phyloP scores from a whole-genome alignment of 192 early-diverging fungal species.

The Coemansia sp. region DNA sequence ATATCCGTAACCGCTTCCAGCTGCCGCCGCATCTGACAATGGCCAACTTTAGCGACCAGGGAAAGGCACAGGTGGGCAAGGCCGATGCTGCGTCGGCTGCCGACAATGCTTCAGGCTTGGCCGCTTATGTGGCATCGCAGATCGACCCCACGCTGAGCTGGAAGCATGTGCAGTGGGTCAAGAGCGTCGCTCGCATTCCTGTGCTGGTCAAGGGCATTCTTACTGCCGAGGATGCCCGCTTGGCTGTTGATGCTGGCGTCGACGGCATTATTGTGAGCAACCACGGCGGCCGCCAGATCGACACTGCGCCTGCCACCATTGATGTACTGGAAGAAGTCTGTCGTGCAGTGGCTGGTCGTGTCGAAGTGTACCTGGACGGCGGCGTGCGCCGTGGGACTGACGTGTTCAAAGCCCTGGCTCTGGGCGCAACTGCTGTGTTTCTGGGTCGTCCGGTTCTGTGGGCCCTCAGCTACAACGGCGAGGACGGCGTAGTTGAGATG shows the following conservation, averaged over 20 bases:
- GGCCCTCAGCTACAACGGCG: constrained; percentile 84
- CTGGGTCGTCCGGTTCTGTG: constrained; percentile 58
- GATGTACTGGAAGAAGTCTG: constrained; percentile 86
- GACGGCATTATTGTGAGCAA: constrained; percentile 89
- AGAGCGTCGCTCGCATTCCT: constrained; percentile 70
- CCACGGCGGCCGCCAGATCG: constrained; percentile 95
- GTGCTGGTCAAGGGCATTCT: constrained; percentile 92
- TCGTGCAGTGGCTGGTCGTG: constrained; percentile 54
- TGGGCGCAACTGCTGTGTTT: constrained; percentile 81
- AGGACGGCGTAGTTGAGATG: constrained; percentile 77
- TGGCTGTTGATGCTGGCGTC: constrained; percentile 73
- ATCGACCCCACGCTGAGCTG: constrained; percentile 78
- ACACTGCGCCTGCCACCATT: constrained; percentile 72
- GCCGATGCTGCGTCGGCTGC: neutral
- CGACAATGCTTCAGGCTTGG: constrained; percentile 40
- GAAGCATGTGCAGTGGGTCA: constrained; percentile 79
- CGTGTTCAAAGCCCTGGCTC: constrained; percentile 90
- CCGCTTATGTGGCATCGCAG: constrained; percentile 44
- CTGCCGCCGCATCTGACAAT: constrained; percentile 62
- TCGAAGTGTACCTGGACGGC: constrained; percentile 91
- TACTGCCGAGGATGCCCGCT: constrained; percentile 80
- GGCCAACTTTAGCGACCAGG: constrained; percentile 57
- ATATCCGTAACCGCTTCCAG: constrained; percentile 57
- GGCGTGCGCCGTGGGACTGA: constrained; percentile 90
- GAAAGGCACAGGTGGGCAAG: constrained; percentile 22